phyloP scores from a whole-genome alignment of 1,284 basidiomycete genomes.

The Sporisorium scitamineum region DNA sequence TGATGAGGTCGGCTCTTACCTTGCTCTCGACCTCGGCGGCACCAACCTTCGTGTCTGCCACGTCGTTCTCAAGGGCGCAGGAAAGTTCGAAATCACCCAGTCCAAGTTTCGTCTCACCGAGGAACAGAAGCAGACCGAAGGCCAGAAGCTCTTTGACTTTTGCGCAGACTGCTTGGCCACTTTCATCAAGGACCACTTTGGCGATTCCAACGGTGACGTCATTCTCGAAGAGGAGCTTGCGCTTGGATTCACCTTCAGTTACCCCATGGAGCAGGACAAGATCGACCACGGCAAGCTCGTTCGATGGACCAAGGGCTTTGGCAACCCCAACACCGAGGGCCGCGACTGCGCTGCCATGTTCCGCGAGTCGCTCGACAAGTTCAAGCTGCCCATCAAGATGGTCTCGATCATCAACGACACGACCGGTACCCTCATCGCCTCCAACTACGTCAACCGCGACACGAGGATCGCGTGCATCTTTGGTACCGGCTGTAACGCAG shows the following conservation, averaged over 20 bases:
- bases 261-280: slow-evolving; percentile 75
- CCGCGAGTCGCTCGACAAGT: slow-evolving; percentile 80
- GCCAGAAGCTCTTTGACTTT: slow-evolving; percentile 93
- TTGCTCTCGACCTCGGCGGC: slow-evolving; percentile 91
- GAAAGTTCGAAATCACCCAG: slow-evolving; percentile 97
- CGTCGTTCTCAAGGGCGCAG: slow-evolving; percentile 87
- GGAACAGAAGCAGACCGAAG: slow-evolving; percentile 98
- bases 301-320: slow-evolving; percentile 99
- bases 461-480: slow-evolving; percentile 97
- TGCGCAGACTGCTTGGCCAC: slow-evolving; percentile 92
- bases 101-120: slow-evolving; percentile 96
- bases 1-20: slow-evolving; percentile 87
- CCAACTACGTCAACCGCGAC: slow-evolving; percentile 89
- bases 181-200: slow-evolving; percentile 85
- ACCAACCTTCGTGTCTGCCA: slow-evolving; percentile 98
- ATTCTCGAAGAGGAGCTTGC: slow-evolving; percentile 81
- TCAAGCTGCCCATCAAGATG: slow-evolving; percentile 68
- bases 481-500: slow-evolving; percentile 97
- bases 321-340: slow-evolving; percentile 90
- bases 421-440: slow-evolving; percentile 95
- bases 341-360: slow-evolving; percentile 94
- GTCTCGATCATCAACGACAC: slow-evolving; percentile 81
- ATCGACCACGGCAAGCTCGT: slow-evolving; percentile 96
- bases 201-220: slow-evolving; percentile 72
- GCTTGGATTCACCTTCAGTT: slow-evolving; percentile 89